phyloP scores from a whole-genome alignment of 768 basidiomycete genomes.

The Lactarius evosmus region DNA sequence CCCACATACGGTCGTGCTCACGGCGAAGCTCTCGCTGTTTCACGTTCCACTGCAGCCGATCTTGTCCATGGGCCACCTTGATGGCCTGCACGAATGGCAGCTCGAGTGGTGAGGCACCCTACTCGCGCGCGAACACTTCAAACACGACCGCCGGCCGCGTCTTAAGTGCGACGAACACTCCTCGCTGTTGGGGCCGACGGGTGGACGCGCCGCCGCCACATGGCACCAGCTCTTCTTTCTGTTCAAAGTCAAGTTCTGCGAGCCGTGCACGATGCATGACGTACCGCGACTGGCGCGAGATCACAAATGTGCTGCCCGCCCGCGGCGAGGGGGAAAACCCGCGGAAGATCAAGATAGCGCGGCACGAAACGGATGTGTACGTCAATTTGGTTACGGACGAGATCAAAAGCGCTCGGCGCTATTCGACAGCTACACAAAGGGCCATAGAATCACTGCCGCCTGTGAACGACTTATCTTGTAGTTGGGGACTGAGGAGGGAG shows the following conservation, averaged over 20 bases:
- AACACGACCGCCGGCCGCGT: no score
- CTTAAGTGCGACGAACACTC: no score
- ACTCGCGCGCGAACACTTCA: no score
- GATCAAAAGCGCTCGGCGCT: slow-evolving; percentile 56
- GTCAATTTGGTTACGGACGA: slow-evolving; percentile 78
- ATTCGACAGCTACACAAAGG: slow-evolving; percentile 63
- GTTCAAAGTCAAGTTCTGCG: slow-evolving; percentile 98
- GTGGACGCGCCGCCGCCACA: no score
- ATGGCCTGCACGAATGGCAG: no score
- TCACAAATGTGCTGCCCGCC: slow-evolving; percentile 70
- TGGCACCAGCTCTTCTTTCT: slow-evolving; percentile 76
- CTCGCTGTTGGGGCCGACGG: no score
- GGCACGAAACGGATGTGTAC: slow-evolving; percentile 78
- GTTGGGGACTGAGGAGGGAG: slow-evolving; percentile 50
- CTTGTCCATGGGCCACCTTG: no score
- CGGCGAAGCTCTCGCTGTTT: no score
- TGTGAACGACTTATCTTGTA: slow-evolving; percentile 75
- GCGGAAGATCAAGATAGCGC: slow-evolving; percentile 62
- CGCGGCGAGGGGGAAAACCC: slow-evolving; percentile 39
- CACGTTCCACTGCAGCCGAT: no score
- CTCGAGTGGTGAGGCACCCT: no score
- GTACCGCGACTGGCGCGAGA: slow-evolving; percentile 95
- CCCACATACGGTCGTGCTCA: no score
- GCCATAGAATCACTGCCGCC: slow-evolving; percentile 80
- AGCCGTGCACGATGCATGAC: slow-evolving; percentile 98